Percentiles rank a stretch among this genome's conserved stretches.
phyloP scores from a whole-genome alignment of 768 basidiomycete genomes.

The Amanita rimosa region DNA sequence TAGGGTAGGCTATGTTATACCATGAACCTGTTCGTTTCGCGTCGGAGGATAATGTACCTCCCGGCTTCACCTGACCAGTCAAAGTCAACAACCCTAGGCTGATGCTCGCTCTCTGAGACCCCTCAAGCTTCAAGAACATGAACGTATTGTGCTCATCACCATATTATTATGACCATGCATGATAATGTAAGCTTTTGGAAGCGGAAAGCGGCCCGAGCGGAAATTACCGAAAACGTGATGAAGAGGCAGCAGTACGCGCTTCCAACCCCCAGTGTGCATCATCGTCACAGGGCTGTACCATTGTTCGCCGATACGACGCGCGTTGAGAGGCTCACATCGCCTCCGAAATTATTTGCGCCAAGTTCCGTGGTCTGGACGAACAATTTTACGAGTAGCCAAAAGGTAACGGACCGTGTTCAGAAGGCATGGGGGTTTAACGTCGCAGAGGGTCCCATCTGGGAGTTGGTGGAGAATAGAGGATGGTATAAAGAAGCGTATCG shows the following conservation, averaged over 20 bases:
- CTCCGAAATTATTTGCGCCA: conserved; percentile 39
- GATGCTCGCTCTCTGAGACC: no score
- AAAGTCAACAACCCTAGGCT: no score
- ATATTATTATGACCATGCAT: no score
- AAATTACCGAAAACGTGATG: no score
- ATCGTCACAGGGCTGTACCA: conserved; percentile 62
- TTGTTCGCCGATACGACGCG: conserved; percentile 38
- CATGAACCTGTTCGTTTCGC: no score
- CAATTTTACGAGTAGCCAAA: conserved; percentile 36
- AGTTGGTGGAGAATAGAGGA: conserved; percentile 63
- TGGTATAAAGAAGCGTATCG: conserved; percentile 59
- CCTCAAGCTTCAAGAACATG: no score
- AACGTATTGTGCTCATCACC: no score
- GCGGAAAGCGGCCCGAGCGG: no score
- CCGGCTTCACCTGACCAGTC: no score
- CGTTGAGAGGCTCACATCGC: conserved; percentile 47
- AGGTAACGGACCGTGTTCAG: conserved; percentile 44
- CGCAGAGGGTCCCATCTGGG: conserved; percentile 71
- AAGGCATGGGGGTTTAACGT: conserved; percentile 69
- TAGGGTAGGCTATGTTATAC: no score
- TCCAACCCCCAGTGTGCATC: conserved; percentile 57
- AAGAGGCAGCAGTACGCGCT: conserved; percentile 46
- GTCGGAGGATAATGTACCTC: no score
- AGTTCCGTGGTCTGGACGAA: conserved; percentile 36
- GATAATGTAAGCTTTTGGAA: no score